phyloP scores from a whole-genome alignment of 2,329 filamentous ascomycete genomes.

The Metarhizium brunneum region DNA sequence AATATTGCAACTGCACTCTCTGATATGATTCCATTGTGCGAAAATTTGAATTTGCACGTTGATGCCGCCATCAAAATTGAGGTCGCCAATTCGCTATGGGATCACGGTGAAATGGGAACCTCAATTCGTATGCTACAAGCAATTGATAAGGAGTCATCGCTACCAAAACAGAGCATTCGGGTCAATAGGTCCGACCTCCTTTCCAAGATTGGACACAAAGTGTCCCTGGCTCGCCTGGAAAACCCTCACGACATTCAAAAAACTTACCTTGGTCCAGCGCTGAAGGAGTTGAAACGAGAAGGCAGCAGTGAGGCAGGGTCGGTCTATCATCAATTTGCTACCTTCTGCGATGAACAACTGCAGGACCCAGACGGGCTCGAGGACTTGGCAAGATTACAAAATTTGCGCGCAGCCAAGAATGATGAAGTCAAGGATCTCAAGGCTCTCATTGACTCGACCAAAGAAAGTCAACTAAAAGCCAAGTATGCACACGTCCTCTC shows the following conservation, averaged over 20 bases:
- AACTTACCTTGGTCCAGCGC: conserved; percentile 74
- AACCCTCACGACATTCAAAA: conserved; percentile 86
- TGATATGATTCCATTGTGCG: conserved; percentile 62
- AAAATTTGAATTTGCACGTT: conserved; percentile 62
- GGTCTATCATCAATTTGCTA: conserved; percentile 90
- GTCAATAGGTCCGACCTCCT: conserved; percentile 72
- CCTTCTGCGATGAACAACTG: conserved; percentile 90
- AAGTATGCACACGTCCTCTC: conserved; percentile 51
- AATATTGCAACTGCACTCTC: conserved; percentile 78
- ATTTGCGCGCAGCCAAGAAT: conserved; percentile 68
- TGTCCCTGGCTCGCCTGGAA: conserved; percentile 82
- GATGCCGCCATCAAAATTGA: conserved; percentile 73
- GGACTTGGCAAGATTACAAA: conserved; percentile 73
- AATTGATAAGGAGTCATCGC: conserved; percentile 49
- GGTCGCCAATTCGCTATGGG: conserved; percentile 84
- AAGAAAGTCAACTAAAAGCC: conserved; percentile 42
- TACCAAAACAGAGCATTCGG: conserved; percentile 60
- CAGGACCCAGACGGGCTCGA: conserved; percentile 78
- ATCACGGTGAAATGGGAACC: conserved; percentile 79
- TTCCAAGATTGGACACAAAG: conserved; percentile 78
- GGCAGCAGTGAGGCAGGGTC: conserved; percentile 65
- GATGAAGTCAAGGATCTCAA: conserved; percentile 71
- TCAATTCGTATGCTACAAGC: conserved; percentile 84
- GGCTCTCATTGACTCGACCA: conserved; percentile 41
- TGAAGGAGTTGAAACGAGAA: conserved; percentile 67